These are phyloP conservation scores for Cryphonectria naterciae DNA, from an alignment of 2,329 filamentous ascomycete genomes.

Conservation along the genomic window DNA sequence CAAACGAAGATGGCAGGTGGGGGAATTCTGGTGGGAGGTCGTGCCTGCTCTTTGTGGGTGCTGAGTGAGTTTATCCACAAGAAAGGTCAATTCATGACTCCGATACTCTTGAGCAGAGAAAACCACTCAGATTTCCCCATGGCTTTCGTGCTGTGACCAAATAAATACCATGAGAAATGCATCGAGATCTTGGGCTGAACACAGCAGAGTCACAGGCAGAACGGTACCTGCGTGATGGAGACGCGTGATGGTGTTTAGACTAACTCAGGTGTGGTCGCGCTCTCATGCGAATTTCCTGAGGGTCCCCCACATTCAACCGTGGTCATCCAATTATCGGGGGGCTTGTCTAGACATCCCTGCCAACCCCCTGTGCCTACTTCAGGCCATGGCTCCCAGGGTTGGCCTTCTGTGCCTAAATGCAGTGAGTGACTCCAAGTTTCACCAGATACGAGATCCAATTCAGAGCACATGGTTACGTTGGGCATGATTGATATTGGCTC, in stretches of 20 bases:
- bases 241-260: slow-evolving; percentile 25
- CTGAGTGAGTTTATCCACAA: background rate
- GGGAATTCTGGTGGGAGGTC: slow-evolving; percentile 11
- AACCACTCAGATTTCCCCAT: background rate
- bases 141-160: slow-evolving; percentile 5
- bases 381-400: background rate
- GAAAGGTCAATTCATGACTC: background rate
- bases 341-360: background rate
- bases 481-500: background rate
- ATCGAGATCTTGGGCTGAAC: slow-evolving; percentile 8
- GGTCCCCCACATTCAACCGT: slow-evolving; percentile 7
- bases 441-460: background rate
- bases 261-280: slow-evolving; percentile 24
- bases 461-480: slow-evolving; percentile 3
- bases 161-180: slow-evolving; percentile 18
- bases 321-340: slow-evolving; percentile 14
- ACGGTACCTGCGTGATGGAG: slow-evolving; percentile 22
- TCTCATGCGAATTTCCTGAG: slow-evolving; percentile 24
- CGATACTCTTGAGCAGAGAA: background rate
- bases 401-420: background rate
- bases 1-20: slow-evolving; percentile 12
- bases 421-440: slow-evolving; percentile 2
- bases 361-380: background rate
- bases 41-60: slow-evolving; percentile 21
- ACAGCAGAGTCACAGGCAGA: slow-evolving; percentile 25